Conservation (phyloP, 1,284 basidiomycete species). For the Agroathelia rolfsii region DNA sequence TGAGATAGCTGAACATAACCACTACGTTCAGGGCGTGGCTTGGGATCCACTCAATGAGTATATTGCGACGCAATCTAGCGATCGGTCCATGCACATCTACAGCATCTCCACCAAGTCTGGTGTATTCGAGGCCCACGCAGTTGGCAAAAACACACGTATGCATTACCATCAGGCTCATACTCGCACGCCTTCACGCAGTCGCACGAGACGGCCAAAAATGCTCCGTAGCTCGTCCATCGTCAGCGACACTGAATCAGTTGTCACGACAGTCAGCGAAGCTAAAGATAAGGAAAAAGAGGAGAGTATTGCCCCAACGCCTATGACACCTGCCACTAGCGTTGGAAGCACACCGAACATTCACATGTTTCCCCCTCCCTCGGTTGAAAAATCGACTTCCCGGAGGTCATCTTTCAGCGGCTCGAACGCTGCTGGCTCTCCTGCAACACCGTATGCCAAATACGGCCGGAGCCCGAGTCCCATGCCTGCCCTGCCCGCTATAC, state of each 20-base stretch:
- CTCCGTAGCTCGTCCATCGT: constrained; percentile 63
- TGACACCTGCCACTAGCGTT: constrained; percentile 56
- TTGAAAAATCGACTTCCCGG: constrained; percentile 62
- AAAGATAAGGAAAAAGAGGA: constrained; percentile 27
- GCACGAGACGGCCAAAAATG: constrained; percentile 40
- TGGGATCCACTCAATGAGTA: constrained; percentile 96
- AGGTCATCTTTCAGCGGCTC: constrained; percentile 83
- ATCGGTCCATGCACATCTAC: constrained; percentile 87
- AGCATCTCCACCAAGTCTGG: constrained; percentile 69
- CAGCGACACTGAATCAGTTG: constrained; percentile 62
- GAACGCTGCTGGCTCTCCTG: constrained; percentile 66
- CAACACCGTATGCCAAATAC: constrained; percentile 52
- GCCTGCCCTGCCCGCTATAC: constrained; percentile 82
- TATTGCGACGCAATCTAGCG: constrained; percentile 90
- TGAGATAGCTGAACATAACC: constrained; percentile 83
- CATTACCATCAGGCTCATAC: constrained; percentile 57
- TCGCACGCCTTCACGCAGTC: constrained; percentile 39
- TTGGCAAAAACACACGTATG: constrained; percentile 75
- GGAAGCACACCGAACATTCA: constrained; percentile 45
- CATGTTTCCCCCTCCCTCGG: constrained; percentile 68
- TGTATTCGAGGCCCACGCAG: constrained; percentile 75
- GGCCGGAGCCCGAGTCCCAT: constrained; percentile 86
- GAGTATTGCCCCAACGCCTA: constrained; percentile 27
- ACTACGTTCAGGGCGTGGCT: constrained; percentile 93
- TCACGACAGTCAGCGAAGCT: constrained; percentile 43